Conservation (phyloP, 345 rosid species). For the Lepidium aucheri region DNA sequence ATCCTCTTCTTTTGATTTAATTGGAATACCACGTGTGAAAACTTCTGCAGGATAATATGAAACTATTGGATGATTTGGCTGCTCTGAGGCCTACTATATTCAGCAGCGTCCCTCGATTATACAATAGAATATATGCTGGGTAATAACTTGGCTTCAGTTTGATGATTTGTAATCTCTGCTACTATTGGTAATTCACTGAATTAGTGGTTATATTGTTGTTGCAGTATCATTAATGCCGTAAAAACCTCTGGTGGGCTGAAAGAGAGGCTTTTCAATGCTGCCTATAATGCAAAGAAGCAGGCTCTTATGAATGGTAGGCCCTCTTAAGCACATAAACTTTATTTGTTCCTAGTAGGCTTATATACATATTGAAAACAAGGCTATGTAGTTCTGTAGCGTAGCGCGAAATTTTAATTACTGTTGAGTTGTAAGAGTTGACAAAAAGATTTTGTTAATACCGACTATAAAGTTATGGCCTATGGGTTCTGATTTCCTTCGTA, state of each 20-base stretch:
- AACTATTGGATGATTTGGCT: constrained; percentile 84
- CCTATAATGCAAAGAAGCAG: constrained; percentile 93
- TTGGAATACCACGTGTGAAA: not conserved
- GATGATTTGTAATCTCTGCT: constrained; percentile 12
- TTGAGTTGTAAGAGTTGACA: not conserved
- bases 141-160: constrained; percentile 25
- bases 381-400: not conserved
- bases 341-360: not conserved
- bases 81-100: constrained; percentile 87
- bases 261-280: constrained; percentile 85
- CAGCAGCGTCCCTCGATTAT: constrained; percentile 93
- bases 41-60: constrained; percentile 73
- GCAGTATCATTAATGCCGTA: constrained; percentile 76
- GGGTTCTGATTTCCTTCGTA: constrained; percentile 2
- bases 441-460: not conserved
- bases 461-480: not conserved
- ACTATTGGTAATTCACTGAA: not conserved
- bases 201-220: constrained; percentile 17
- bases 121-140: constrained; percentile 91
- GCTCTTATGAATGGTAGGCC: constrained; percentile 74
- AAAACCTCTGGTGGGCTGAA: constrained; percentile 70
- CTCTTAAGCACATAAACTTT: not conserved
- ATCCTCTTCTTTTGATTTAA: constrained; percentile 1
- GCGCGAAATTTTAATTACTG: not conserved
- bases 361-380: not conserved